phyloP scores from a whole-genome alignment of 306 rosid genomes.

The Styphnolobium japonicum region DNA sequence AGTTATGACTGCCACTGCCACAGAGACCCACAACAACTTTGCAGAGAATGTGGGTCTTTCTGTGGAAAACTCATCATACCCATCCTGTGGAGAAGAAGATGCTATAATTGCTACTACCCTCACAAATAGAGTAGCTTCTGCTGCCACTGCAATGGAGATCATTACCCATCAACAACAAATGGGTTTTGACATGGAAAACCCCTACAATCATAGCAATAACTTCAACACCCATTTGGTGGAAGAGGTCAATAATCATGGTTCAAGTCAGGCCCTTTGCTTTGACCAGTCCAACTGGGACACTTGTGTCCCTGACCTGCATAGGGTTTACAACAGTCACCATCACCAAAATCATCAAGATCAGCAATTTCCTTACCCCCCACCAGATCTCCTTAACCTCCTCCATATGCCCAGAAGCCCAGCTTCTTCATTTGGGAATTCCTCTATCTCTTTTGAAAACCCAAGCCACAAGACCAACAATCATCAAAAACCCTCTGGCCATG shows the following conservation, averaged over 20 bases:
- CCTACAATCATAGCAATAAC: not conserved
- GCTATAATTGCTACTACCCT: not conserved
- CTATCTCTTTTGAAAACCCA: slow-evolving; percentile 49
- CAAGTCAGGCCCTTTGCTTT: slow-evolving; percentile 5
- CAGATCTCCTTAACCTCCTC: slow-evolving; percentile 63
- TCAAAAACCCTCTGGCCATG: slow-evolving; percentile 11
- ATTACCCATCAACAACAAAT: slow-evolving; percentile 34
- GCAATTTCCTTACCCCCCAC: slow-evolving; percentile 31
- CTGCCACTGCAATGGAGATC: slow-evolving; percentile 29
- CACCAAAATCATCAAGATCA: slow-evolving; percentile 7
- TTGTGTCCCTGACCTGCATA: not conserved
- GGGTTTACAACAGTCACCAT: not conserved
- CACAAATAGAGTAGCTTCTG: not conserved
- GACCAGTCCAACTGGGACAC: not conserved
- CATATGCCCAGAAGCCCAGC: slow-evolving; percentile 49
- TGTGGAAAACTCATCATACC: slow-evolving; percentile 9
- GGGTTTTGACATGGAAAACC: slow-evolving; percentile 30
- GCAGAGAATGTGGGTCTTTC: slow-evolving; percentile 25
- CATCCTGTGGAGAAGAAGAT: slow-evolving; percentile 14
- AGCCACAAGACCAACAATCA: slow-evolving; percentile 7
- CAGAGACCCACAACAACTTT: not conserved
- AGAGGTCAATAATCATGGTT: slow-evolving; percentile 21
- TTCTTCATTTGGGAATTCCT: slow-evolving; percentile 39
- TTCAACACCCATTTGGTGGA: slow-evolving; percentile 9
- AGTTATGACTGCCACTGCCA: slow-evolving; percentile 10